phyloP scores from a whole-genome alignment of 2,329 filamentous ascomycete species.

The Lachnellula cervina region DNA sequence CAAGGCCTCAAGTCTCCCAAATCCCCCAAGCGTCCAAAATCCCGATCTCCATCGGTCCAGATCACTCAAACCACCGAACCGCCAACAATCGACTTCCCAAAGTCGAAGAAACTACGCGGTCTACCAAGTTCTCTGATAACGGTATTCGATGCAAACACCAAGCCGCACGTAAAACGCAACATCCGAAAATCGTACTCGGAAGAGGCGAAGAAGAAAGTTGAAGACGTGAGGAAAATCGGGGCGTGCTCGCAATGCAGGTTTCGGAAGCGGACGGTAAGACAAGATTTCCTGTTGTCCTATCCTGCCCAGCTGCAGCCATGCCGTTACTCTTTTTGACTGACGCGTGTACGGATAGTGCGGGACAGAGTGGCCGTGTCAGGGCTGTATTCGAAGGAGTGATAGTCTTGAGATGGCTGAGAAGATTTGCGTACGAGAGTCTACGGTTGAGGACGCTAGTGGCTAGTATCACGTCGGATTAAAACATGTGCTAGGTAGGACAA shows the following conservation, averaged over 20 bases:
- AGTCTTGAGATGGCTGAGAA: not conserved
- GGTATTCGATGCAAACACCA: not conserved
- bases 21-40: not conserved
- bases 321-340: not conserved
- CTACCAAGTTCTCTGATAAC: not conserved
- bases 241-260: not conserved
- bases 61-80: not conserved
- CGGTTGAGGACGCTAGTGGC: not conserved
- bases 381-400: not conserved
- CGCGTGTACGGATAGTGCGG: not conserved
- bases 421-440: not conserved
- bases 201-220: not conserved
- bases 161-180: not conserved
- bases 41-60: not conserved
- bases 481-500: too few species aligned
- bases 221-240: not conserved
- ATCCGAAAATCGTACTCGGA: not conserved
- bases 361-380: not conserved
- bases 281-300: not conserved
- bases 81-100: not conserved
- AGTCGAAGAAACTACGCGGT: not conserved
- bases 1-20: not conserved
- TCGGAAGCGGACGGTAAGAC: not conserved
- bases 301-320: not conserved
- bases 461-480: not conserved